Evolutionary conservation across 1,139 yeast species (phyloP).

Genomic region (Yamadazyma blattariae): DNA sequence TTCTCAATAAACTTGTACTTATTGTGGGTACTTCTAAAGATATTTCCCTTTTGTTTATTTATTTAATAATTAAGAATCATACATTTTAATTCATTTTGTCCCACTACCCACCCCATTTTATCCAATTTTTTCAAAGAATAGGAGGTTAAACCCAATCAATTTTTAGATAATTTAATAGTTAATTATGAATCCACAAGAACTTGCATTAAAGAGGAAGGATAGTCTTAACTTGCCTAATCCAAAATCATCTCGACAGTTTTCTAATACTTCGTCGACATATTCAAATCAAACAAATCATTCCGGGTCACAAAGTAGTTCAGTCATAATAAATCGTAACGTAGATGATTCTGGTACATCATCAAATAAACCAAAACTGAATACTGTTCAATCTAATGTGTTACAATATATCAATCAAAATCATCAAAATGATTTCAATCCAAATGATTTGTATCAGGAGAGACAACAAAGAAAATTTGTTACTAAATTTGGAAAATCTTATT

Average conservation of each 20-base stretch:
- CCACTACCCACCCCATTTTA: no score
- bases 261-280: conserved; percentile 21
- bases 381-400: conserved; percentile 10
- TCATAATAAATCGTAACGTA: conserved; percentile 2
- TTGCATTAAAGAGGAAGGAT: neutral
- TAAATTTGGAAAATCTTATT: conserved; percentile 24
- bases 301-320: conserved; percentile 8
- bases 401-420: conserved; percentile 13
- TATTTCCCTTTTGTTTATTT: no score
- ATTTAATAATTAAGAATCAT: no score
- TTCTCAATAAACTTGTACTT: no score
- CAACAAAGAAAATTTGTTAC: conserved; percentile 30
- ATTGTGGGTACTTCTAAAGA: no score
- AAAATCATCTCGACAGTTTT: conserved; percentile 22
- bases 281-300: conserved; percentile 13
- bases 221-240: conserved; percentile 17
- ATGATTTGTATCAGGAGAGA: conserved; percentile 36
- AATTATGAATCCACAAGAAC: no score
- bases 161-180: no score
- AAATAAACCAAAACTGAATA: neutral
- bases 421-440: conserved; percentile 24
- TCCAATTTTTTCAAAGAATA: no score
- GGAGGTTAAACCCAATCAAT: no score
- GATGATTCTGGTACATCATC: neutral
- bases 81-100: no score